Conservation (phyloP, 1,139 yeast species). For the Geotrichum aggregatum region DNA sequence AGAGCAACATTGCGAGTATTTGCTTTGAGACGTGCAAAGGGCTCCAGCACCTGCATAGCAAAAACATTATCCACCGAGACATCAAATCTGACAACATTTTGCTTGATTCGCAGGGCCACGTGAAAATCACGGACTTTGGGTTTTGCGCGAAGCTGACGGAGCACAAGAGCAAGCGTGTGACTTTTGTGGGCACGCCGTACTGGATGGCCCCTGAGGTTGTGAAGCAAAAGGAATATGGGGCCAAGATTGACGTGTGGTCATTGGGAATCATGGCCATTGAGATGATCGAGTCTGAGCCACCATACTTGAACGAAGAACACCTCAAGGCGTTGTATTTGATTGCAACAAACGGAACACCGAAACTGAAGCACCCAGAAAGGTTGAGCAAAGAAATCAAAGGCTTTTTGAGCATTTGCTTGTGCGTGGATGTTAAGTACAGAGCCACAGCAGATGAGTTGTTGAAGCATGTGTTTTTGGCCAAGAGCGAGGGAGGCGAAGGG, state of each 20-base stretch:
- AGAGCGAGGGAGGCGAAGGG: conserved; percentile 50
- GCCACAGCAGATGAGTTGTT: conserved; percentile 86
- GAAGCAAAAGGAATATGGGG: conserved; percentile 92
- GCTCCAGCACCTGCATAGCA: conserved; percentile 80
- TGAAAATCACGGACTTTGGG: conserved; percentile 95
- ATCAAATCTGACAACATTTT: conserved; percentile 92
- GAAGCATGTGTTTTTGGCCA: conserved; percentile 75
- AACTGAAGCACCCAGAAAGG: conserved; percentile 78
- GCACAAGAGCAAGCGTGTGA: conserved; percentile 87
- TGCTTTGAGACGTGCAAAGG: conserved; percentile 91
- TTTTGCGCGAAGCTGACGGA: conserved; percentile 95
- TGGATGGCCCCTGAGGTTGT: conserved; percentile 99
- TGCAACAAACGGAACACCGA: conserved; percentile 96
- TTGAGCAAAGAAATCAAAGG: conserved; percentile 76
- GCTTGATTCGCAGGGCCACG: conserved; percentile 79
- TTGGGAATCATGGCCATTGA: conserved; percentile 97
- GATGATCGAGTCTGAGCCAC: conserved; percentile 98
- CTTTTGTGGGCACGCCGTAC: conserved; percentile 98
- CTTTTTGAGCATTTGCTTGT: conserved; percentile 83
- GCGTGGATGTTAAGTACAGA: conserved; percentile 89
- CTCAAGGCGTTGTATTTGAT: conserved; percentile 80
- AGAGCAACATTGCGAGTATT: conserved; percentile 86
- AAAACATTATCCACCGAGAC: conserved; percentile 92
- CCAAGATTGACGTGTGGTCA: conserved; percentile 96
- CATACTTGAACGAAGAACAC: conserved; percentile 96